Base-by-base conservation (phyloP, 176 grass and related monocot species). In the Eremochloa ophiuroides region DNA sequence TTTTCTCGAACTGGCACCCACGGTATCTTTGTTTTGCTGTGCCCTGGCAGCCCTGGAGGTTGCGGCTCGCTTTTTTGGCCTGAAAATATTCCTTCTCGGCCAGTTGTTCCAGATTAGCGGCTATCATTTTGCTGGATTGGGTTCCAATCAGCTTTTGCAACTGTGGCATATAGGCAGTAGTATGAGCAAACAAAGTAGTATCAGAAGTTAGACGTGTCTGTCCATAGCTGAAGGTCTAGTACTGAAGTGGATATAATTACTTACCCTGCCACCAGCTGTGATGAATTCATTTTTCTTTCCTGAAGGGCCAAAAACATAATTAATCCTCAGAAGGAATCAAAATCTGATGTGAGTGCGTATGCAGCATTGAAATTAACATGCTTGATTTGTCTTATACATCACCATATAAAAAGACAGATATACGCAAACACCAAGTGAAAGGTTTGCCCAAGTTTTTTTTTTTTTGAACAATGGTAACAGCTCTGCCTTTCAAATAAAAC, bases 241-340 rank as follows among this genome's bases (percentile, higher is more conserved):
- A 59, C 16, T 82, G 28, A 43, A 84, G 18, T 7, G 1, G 22
- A 62, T 33, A n/a, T 61, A 55, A 86, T n/a, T n/a, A n/a, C n/a
- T 94, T 80, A 98, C 95, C 84, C 95, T 92, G 71, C 92, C 95
- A 80, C 95, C 95, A 76, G 86, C 92, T 59, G 86, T 95, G 53
- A 98, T 95, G 66, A 95, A 98, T 75, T 98, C 92, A 74, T 95
- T 98, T 81, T 95, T 91, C 84, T 91, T 89, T 65, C 92, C 95
- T 98, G 92, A 88, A 77, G 5, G 40, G 34, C 15, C 66, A 73
- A 40, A 89, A 87, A 42, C 25, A 46, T 65, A 69, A n/a, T 78
- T 67, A 86, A 77, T 87, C 63, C 22, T 64, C 71, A 6, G 26
- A 46, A 46, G 48, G 31, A 38, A 69, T 37, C 8, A 79, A 83